Evolutionary conservation across 352 stramenopile species (phyloP).

Genomic region (Phytophthora quininea): DNA sequence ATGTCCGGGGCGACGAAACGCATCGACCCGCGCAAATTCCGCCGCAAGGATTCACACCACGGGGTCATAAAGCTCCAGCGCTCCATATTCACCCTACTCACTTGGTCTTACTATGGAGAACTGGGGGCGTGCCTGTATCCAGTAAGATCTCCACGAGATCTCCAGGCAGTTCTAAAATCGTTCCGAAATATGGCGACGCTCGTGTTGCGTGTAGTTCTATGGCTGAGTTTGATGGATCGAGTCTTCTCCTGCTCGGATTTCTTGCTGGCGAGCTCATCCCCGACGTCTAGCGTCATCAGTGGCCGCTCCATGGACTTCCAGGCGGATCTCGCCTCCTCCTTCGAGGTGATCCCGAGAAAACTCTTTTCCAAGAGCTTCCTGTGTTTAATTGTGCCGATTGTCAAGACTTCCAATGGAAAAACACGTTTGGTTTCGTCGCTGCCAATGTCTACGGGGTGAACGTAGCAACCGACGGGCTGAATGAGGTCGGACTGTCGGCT

Average conservation of each 20-base stretch:
- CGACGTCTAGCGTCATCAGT: slow-evolving; percentile 39
- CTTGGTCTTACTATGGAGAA: neutral
- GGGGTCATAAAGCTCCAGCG: too few relatives aligned
- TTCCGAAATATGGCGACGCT: neutral
- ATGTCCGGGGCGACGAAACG: too few relatives aligned
- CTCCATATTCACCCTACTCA: too few relatives aligned
- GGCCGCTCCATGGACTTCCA: slow-evolving; percentile 68
- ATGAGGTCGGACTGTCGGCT: slow-evolving; percentile 57
- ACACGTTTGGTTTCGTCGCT: slow-evolving; percentile 51
- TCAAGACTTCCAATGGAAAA: slow-evolving; percentile 49
- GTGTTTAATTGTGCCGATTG: slow-evolving; percentile 44
- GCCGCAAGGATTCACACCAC: too few relatives aligned
- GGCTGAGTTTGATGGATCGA: neutral
- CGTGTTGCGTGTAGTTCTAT: neutral
- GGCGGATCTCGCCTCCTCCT: slow-evolving; percentile 43
- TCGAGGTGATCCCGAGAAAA: slow-evolving; percentile 61
- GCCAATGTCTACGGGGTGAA: slow-evolving; percentile 66
- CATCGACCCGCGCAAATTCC: too few relatives aligned
- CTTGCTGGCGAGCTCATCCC: slow-evolving; percentile 41
- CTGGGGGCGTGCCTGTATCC: neutral
- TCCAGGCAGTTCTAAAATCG: neutral
- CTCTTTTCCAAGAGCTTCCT: slow-evolving; percentile 52
- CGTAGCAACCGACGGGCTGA: slow-evolving; percentile 56
- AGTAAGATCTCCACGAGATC: neutral
- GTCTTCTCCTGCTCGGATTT: slow-evolving; percentile 58